A percentile compares a stretch with the other conserved stretches of the same genome.
These are phyloP conservation scores for Phylloporus sp. DNA, from an alignment of 768 basidiomycete genomes.

Conservation along the genomic window DNA sequence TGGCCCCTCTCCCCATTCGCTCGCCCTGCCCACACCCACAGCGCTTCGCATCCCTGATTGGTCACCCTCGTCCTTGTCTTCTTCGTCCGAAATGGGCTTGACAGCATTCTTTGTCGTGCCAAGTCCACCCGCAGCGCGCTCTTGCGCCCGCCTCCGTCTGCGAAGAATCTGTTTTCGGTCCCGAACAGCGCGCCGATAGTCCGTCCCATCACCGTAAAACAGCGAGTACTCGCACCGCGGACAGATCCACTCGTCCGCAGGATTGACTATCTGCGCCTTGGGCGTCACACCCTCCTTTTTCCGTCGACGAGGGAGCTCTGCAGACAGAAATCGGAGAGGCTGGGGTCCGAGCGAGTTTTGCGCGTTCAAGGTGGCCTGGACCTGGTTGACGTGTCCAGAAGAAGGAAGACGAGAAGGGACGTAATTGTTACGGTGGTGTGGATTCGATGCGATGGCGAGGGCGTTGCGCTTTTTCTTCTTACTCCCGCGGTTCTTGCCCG, in stretches of 20 bases:
- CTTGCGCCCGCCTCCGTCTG: constrained; percentile 64
- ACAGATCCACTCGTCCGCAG: constrained; percentile 90
- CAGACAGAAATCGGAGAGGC: constrained; percentile 62
- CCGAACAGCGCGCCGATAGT: constrained; percentile 60
- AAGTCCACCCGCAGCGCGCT: constrained; percentile 47
- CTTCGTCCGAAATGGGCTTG: constrained; percentile 21
- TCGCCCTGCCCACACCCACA: constrained; percentile 4
- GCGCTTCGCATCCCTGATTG: constrained; percentile 1
- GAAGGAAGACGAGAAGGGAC: constrained; percentile 76
- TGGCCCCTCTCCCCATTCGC: constrained; percentile 17
- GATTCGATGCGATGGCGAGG: constrained; percentile 89
- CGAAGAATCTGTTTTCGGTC: constrained; percentile 75
- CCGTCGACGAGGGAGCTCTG: constrained; percentile 52
- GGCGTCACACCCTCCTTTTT: constrained; percentile 26
- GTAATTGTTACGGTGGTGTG: constrained; percentile 93
- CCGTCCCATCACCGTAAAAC: constrained; percentile 80
- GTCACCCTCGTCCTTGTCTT: constrained; percentile 20
- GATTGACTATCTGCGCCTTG: constrained; percentile 42
- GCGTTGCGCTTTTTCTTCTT: constrained; percentile 96
- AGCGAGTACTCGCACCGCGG: constrained; percentile 89
- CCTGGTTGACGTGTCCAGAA: constrained; percentile 36
- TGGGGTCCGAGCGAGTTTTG: constrained; percentile 53
- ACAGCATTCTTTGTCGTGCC: constrained; percentile 19
- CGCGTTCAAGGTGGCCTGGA: constrained; percentile 38
- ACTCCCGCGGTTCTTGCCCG: constrained; percentile 27